Evolutionary conservation across 768 basidiomycete species (phyloP), one percentile per base, ranked within the genome.

Genomic region (Suillus occidentalis): DNA sequence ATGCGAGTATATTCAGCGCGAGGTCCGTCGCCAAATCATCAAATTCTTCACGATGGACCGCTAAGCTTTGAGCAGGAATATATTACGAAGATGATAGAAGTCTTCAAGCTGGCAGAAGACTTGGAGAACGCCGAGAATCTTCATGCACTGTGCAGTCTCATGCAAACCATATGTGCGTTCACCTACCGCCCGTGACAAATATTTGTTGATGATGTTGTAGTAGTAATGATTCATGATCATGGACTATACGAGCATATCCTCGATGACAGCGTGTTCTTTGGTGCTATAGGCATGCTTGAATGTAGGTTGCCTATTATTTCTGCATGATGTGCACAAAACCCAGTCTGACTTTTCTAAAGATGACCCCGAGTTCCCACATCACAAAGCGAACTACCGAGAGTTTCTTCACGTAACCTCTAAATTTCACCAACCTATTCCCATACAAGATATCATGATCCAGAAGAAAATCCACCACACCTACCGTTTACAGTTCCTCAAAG

Each of bases 391-490:
- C 71, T 99, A 98, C 76, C 95, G 97, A 60, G 91, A 96, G 65
- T 97, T 98, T 74, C 87, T 98, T 43, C 84, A 88, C 60, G 84
- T 91, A 70, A 89, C 87, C 12, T 84, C 92, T n/a, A 88, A 85
- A 63, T 98, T 94, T 78, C 91, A 93, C 71, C 89, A 97, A 77
- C 95, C 96, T 53, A 89, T 99, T 68, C 83, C 86, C 37, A 91
- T 99, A 72, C 85, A 85, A 50, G 94, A 97, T 70, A 77, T 83
- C 22, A 69, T 75, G 52, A 89, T 97, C 53, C 89, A 91, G 71
- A 85, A 85, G 64, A 98, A 98, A 78, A 91, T 99, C 34, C 97
- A 98, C 77, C 95, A 97, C 73, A 98, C 95, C 3, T 98, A 98
- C 76, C 93, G 97, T 22, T 85, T 99, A 8, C 94, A 95, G 73